Base-by-base conservation (phyloP, 352 stramenopile genomes). In the Globisporangium ultimum region DNA sequence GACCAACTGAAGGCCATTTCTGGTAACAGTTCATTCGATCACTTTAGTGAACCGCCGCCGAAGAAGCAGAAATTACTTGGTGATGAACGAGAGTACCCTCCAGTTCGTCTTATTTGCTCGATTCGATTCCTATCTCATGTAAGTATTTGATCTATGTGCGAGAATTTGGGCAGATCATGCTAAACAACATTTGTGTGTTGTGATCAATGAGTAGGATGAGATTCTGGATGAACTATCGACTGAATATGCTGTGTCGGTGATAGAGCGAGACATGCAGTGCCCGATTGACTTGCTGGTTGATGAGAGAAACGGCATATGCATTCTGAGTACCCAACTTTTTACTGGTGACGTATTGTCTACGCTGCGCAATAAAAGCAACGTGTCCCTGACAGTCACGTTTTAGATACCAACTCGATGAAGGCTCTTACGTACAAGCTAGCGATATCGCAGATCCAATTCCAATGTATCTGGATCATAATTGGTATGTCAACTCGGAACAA, bases 201-300 rank as follows among this genome's bases (percentile, higher is more conserved):
- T 45, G 12, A 18, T 45, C 13, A n/a, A 45, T 45, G 40, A 5
- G 6, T 18, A 92, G 80, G 79, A 87, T 49, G 74, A 75, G 17
- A 53, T 89, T 28, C 64, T 92, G 13, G 78, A 88, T 46, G 70
- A 85, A n/a, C 55, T 92, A 3, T 80, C 67, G 20, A 82, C 74
- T 7, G 76, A 89, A 34, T 69, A 78, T 8, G 62, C 61, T 10
- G 69, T 92, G 17, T 72, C 58, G 15, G 72, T 90, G 20, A 71
- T 89, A 54, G 82, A 92, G 50, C 69, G 82, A 60, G 69, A 90
- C 42, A 62, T 92, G 18, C 66, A 65, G 21, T 28, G 59, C 38
- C 73, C 72, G 13, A 72, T 92, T 45, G 76, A 85, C 55, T 62
- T 90, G 14, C 36, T 90, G n/a, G 55, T 92, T 6, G 82, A 92